These are phyloP conservation scores for Brasenia schreberi DNA, from an alignment of 164 flowering plant genomes.

Conservation along the genomic window DNA sequence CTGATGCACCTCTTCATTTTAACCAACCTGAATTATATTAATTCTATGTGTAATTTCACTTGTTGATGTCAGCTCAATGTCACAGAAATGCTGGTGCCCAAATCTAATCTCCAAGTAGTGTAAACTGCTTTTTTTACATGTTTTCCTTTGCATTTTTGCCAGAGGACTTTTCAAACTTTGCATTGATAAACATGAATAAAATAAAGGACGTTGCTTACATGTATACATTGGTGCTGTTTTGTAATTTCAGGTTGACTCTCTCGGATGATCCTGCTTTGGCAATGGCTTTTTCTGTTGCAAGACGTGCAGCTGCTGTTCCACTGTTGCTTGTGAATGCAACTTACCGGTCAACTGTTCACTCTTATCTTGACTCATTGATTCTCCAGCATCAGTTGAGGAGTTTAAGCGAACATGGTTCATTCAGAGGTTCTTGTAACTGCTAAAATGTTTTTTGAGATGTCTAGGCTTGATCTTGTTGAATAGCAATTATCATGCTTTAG, in stretches of 20 bases:
- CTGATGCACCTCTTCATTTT: too few species aligned
- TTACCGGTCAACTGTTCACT: conserved; percentile 58
- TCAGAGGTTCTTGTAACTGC: conserved; percentile 42
- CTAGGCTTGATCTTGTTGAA: not conserved
- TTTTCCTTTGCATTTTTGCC: too few species aligned
- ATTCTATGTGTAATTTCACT: too few species aligned
- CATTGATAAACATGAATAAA: too few species aligned
- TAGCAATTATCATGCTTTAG: conserved; percentile 1
- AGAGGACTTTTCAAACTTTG: too few species aligned
- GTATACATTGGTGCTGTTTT: conserved; percentile 3
- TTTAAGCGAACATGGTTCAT: conserved; percentile 52
- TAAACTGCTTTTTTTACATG: too few species aligned
- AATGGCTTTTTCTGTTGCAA: conserved; percentile 96
- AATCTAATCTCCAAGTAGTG: too few species aligned
- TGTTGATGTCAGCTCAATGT: too few species aligned
- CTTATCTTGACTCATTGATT: conserved; percentile 84
- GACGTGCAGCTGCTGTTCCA: conserved; percentile 94
- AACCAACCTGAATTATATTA: too few species aligned
- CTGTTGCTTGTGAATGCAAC: conserved; percentile 90
- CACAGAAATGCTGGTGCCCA: too few species aligned
- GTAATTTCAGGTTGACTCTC: conserved; percentile 54
- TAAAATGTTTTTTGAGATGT: too few species aligned
- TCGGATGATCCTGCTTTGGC: conserved; percentile 98
- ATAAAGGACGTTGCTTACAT: not conserved
- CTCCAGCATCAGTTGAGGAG: conserved; percentile 92